Conservation (phyloP, 2,329 filamentous ascomycete species). For the Cytospora piceae region DNA sequence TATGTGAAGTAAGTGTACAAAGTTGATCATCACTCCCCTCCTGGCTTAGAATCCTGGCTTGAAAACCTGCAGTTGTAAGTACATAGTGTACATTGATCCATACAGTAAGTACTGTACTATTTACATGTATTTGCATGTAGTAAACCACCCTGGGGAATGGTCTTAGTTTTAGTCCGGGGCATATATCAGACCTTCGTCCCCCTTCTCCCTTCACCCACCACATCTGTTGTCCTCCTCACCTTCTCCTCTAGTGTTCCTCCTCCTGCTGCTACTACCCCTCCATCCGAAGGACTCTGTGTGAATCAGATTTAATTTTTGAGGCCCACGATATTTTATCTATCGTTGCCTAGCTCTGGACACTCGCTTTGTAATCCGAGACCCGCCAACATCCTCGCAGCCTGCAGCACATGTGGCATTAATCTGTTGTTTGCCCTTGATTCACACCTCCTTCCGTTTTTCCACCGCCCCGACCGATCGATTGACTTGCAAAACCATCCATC, state of each 20-base stretch:
- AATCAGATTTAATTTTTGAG: background rate
- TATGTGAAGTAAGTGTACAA: background rate
- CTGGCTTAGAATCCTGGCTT: too few species aligned
- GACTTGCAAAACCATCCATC: conserved; percentile 3
- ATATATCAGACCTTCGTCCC: conserved; percentile 25
- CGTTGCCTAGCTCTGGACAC: conserved; percentile 11
- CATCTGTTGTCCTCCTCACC: conserved; percentile 6
- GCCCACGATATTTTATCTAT: background rate
- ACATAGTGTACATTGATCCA: background rate
- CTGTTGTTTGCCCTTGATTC: conserved; percentile 14
- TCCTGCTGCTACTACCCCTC: background rate
- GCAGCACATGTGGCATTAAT: conserved; percentile 5
- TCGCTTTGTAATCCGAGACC: conserved; percentile 29
- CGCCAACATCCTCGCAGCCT: background rate
- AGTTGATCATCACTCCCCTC: too few species aligned
- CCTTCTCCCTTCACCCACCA: conserved; percentile 5
- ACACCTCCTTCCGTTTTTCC: conserved; percentile 1
- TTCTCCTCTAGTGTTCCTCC: background rate
- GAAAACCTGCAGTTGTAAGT: background rate
- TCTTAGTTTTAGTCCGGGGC: conserved; percentile 8
- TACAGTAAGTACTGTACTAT: background rate
- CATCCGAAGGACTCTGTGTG: background rate
- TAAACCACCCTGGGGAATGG: conserved; percentile 18
- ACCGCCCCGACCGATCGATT: background rate
- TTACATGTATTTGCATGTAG: background rate